phyloP scores from a whole-genome alignment of 768 basidiomycete species.

The Clavulina sp. region DNA sequence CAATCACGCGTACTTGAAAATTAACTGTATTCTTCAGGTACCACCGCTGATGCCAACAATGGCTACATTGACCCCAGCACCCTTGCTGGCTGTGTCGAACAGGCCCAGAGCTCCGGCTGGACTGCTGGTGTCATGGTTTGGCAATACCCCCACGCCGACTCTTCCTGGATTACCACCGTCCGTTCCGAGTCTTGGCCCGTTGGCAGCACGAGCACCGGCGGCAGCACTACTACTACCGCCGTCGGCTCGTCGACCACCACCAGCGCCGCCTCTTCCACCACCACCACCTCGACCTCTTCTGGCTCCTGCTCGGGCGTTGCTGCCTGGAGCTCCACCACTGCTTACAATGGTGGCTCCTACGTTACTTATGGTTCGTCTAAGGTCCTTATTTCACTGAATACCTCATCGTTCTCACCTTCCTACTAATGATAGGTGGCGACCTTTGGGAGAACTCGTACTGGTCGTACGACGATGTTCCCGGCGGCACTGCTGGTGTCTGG shows the following conservation, averaged over 20 bases:
- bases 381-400: no score
- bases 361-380: neutral
- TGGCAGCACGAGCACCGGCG: neutral
- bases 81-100: slow-evolving; percentile 17
- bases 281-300: neutral
- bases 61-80: slow-evolving; percentile 19
- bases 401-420: no score
- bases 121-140: slow-evolving; percentile 21
- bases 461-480: neutral
- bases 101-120: slow-evolving; percentile 20
- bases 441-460: neutral
- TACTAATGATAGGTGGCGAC: no score
- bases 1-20: no score
- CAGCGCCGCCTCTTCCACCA: neutral
- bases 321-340: neutral
- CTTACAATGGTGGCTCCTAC: neutral
- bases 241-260: neutral
- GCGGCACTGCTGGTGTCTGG: no score
- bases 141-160: neutral
- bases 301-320: neutral
- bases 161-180: neutral
- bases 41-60: slow-evolving; percentile 15
- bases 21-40: no score
- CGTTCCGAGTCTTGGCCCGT: neutral
- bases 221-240: neutral